Conservation (phyloP, 2,329 filamentous ascomycete genomes). For the Trichoderma pleuroti region DNA sequence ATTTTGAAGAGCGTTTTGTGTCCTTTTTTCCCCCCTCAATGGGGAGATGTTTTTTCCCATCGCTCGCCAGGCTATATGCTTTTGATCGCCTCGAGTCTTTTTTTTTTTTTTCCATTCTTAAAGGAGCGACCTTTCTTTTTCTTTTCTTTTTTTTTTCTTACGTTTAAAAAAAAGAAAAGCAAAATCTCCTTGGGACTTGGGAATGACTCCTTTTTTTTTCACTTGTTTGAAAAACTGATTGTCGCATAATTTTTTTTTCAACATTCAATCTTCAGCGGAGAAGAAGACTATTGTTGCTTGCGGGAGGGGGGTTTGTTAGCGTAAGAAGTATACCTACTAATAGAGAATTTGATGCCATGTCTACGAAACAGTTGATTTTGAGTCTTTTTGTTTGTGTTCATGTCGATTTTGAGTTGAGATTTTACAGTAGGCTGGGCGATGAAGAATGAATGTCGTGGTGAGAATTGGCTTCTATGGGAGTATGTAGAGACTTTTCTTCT, state of each 20-base stretch:
- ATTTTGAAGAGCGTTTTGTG: not conserved
- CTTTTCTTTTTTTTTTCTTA: not conserved
- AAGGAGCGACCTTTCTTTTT: conserved; percentile 8
- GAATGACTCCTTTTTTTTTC: not conserved
- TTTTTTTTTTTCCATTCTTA: not conserved
- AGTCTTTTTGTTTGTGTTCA: not conserved
- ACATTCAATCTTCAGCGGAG: not conserved
- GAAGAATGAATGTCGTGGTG: not conserved
- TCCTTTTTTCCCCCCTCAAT: not conserved
- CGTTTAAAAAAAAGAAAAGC: not conserved
- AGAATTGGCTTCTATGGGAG: not conserved
- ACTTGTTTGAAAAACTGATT: not conserved
- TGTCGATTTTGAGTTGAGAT: not conserved
- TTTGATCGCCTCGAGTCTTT: not conserved
- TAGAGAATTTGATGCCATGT: conserved; percentile 18
- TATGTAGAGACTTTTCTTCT: conserved; percentile 7
- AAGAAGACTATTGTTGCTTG: not conserved
- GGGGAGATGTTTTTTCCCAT: not conserved
- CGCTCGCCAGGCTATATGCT: not conserved
- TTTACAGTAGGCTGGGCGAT: not conserved
- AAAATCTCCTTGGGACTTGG: conserved; percentile 1
- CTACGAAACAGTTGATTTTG: not conserved
- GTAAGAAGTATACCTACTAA: conserved; percentile 19
- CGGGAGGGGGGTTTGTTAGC: not conserved
- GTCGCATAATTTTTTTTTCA: not conserved